Evolutionary conservation across 768 basidiomycete species (phyloP).

Genomic region (Xanthoconium stramineum): DNA sequence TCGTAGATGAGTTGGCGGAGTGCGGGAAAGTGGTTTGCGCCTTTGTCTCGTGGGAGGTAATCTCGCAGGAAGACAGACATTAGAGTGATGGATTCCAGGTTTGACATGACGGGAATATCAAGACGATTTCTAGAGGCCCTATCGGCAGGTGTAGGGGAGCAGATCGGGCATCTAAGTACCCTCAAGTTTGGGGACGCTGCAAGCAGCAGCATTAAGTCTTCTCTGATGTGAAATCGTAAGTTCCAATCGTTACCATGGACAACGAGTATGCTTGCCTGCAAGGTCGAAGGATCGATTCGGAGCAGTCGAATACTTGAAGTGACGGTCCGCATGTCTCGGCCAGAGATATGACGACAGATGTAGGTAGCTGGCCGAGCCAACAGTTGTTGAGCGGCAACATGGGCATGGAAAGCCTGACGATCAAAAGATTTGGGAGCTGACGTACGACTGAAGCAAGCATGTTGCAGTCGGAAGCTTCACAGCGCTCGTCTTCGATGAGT

Average conservation of each 20-base stretch:
- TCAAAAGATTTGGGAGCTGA: constrained; percentile 25
- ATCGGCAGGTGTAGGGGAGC: constrained; percentile 23
- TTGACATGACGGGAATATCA: constrained; percentile 27
- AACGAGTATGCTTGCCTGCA: constrained; percentile 21
- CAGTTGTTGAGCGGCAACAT: constrained; percentile 22
- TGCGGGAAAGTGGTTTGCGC: constrained; percentile 27
- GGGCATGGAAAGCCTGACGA: constrained; percentile 27
- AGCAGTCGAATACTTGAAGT: constrained; percentile 28
- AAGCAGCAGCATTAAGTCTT: constrained; percentile 29
- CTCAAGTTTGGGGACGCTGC: constrained; percentile 25
- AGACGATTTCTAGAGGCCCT: constrained; percentile 15
- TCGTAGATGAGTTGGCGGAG: constrained; percentile 32
- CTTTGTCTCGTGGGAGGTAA: constrained; percentile 28
- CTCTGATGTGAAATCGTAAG: constrained; percentile 14
- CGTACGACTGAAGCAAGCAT: constrained; percentile 22
- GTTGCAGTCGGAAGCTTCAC: constrained; percentile 23
- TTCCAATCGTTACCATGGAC: not conserved
- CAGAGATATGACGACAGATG: constrained; percentile 17
- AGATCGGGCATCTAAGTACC: constrained; percentile 28
- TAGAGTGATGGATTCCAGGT: constrained; percentile 25
- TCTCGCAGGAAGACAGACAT: constrained; percentile 29
- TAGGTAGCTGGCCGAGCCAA: constrained; percentile 28
- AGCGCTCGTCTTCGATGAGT: constrained; percentile 24
- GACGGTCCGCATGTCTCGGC: constrained; percentile 27
- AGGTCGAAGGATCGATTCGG: constrained; percentile 29